A percentile compares a stretch with the other conserved stretches of the same genome.
Conservation (phyloP, 2,329 filamentous ascomycete genomes). For the Trichoderma sp. region DNA sequence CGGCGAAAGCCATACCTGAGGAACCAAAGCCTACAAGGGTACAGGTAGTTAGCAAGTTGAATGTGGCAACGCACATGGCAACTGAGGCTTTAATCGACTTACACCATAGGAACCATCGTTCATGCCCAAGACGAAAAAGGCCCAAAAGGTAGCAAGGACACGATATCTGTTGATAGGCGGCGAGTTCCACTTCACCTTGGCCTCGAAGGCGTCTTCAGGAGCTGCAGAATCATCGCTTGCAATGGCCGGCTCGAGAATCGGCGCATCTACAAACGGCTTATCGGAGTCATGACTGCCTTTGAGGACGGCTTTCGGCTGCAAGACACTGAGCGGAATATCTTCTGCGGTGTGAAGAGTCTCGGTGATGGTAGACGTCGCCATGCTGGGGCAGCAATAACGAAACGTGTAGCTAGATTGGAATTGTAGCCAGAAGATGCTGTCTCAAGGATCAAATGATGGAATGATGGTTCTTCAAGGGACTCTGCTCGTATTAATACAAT, state of each 20-base stretch:
- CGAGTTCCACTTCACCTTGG: slow-evolving; percentile 45
- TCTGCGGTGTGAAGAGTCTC: not conserved
- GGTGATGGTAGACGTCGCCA: slow-evolving; percentile 4
- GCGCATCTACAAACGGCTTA: not conserved
- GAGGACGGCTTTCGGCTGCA: not conserved
- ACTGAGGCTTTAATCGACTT: slow-evolving; percentile 27
- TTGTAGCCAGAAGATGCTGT: not conserved
- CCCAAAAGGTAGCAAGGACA: slow-evolving; percentile 54
- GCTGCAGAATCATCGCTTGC: not conserved
- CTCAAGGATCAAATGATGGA: not conserved
- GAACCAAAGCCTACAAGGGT: not conserved
- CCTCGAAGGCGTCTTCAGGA: slow-evolving; percentile 8
- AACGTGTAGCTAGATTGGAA: not conserved
- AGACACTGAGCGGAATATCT: not conserved
- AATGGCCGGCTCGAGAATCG: slow-evolving; percentile 7
- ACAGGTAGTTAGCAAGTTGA: not conserved
- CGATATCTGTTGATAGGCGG: slow-evolving; percentile 48
- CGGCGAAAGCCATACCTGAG: not conserved
- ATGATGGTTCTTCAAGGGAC: not conserved
- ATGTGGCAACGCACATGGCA: no score
- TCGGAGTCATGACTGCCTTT: not conserved
- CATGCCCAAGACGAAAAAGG: slow-evolving; percentile 55
- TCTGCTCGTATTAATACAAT: not conserved
- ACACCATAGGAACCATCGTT: slow-evolving; percentile 59
- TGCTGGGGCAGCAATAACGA: not conserved